Conservation (phyloP, 129 eudicot genomes). For the Flaveria robusta region DNA sequence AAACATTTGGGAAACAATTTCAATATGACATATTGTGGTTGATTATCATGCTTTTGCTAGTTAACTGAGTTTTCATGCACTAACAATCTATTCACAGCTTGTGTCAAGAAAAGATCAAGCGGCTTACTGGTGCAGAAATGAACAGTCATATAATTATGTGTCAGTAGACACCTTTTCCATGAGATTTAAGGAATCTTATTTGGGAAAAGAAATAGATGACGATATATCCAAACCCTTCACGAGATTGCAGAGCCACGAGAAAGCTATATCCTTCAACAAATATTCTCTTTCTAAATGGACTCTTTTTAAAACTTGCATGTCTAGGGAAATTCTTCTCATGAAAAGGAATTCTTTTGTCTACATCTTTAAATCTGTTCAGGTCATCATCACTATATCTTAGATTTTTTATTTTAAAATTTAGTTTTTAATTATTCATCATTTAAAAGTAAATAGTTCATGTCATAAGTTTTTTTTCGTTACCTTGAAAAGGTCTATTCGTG, state of each 20-base stretch:
- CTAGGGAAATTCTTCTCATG: constrained; percentile 66
- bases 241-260: constrained; percentile 46
- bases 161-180: constrained; percentile 41
- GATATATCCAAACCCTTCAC: constrained; percentile 43
- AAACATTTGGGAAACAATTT: neutral
- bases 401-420: too few species aligned
- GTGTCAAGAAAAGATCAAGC: constrained; percentile 71
- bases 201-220: constrained; percentile 43
- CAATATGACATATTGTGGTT: neutral
- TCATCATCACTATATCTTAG: neutral
- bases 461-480: too few species aligned
- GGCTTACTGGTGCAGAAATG: constrained; percentile 50
- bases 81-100: constrained; percentile 40
- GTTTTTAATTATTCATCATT: too few species aligned
- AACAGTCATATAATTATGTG: constrained; percentile 41
- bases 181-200: constrained; percentile 50
- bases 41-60: too few species aligned
- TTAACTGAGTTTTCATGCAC: neutral
- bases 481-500: too few species aligned
- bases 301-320: constrained; percentile 64
- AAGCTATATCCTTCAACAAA: constrained; percentile 39
- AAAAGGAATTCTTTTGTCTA: constrained; percentile 61
- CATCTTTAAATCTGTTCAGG: constrained; percentile 65
- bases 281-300: constrained; percentile 67
- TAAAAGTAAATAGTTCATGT: too few species aligned